Conservation (phyloP, 768 basidiomycete genomes). For the Lepiota brunneoincarnata region DNA sequence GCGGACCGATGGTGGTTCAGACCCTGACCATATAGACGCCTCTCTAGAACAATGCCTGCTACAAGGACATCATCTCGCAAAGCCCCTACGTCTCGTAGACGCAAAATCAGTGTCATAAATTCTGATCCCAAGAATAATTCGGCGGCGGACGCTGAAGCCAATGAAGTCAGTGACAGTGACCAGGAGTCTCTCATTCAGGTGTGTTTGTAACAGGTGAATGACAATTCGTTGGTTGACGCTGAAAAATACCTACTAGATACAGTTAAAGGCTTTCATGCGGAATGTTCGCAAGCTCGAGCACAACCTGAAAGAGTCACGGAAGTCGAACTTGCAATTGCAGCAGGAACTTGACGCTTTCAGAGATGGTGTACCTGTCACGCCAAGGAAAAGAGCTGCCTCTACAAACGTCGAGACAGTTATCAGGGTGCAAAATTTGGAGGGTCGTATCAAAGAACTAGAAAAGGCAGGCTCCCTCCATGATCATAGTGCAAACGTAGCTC, state of each 20-base stretch:
- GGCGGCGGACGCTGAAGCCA: neutral
- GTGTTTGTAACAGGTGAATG: neutral
- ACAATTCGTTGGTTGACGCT: neutral
- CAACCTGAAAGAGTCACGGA: slow-evolving; percentile 15
- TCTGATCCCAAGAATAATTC: neutral
- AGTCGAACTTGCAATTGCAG: slow-evolving; percentile 17
- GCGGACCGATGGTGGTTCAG: too few species aligned
- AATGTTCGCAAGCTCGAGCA: slow-evolving; percentile 8
- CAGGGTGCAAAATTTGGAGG: slow-evolving; percentile 8
- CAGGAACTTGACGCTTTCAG: slow-evolving; percentile 8
- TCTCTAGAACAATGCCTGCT: neutral
- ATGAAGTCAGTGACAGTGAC: neutral
- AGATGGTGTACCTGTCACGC: slow-evolving; percentile 1
- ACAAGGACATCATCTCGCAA: neutral
- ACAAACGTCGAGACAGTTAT: slow-evolving; percentile 3
- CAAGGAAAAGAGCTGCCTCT: slow-evolving; percentile 2
- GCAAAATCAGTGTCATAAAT: neutral
- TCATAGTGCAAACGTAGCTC: neutral
- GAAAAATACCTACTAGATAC: neutral
- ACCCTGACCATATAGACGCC: too few species aligned
- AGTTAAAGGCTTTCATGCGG: neutral
- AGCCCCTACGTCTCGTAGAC: neutral
- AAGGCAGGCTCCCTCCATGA: slow-evolving; percentile 12
- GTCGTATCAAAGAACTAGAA: slow-evolving; percentile 14
- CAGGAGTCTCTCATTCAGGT: slow-evolving; percentile 5